Conservation (phyloP, 371 early-diverging fungal species). For the Mucor sp. region DNA sequence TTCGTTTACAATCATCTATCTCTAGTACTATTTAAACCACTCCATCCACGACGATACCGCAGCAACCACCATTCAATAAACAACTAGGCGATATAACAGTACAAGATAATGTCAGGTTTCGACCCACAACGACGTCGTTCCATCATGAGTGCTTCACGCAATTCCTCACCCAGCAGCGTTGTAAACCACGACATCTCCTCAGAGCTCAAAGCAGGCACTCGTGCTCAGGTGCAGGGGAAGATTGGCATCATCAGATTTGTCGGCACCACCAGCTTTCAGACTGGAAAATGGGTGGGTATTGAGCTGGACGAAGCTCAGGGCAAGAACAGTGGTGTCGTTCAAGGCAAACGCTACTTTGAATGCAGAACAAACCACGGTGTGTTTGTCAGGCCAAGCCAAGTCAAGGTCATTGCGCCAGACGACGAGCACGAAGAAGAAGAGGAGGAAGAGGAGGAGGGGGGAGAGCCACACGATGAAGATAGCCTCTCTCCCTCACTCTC, state of each 20-base stretch:
- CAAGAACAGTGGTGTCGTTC: slow-evolving; percentile 75
- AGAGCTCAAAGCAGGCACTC: slow-evolving; percentile 51
- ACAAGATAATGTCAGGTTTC: slow-evolving; percentile 21
- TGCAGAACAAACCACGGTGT: slow-evolving; percentile 68
- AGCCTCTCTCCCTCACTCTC: not conserved
- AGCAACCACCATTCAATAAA: not conserved
- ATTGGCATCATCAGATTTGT: slow-evolving; percentile 62
- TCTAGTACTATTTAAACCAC: not conserved
- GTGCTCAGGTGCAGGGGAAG: slow-evolving; percentile 67
- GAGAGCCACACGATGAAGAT: not conserved
- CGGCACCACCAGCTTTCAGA: slow-evolving; percentile 65
- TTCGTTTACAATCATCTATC: not conserved
- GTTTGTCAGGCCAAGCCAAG: slow-evolving; percentile 71
- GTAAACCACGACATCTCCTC: slow-evolving; percentile 26
- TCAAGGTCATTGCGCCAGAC: slow-evolving; percentile 39
- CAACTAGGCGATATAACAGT: not conserved
- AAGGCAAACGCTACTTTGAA: slow-evolving; percentile 77
- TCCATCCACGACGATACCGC: not conserved
- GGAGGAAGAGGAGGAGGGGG: not conserved
- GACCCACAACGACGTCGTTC: slow-evolving; percentile 22
- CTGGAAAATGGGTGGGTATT: slow-evolving; percentile 77
- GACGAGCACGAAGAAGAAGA: not conserved
- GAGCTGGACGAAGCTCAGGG: slow-evolving; percentile 67
- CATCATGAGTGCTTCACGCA: slow-evolving; percentile 14
- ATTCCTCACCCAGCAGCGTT: slow-evolving; percentile 18